phyloP scores from a whole-genome alignment of 805 yeast genomes.

The Ogataea degrootiae region DNA sequence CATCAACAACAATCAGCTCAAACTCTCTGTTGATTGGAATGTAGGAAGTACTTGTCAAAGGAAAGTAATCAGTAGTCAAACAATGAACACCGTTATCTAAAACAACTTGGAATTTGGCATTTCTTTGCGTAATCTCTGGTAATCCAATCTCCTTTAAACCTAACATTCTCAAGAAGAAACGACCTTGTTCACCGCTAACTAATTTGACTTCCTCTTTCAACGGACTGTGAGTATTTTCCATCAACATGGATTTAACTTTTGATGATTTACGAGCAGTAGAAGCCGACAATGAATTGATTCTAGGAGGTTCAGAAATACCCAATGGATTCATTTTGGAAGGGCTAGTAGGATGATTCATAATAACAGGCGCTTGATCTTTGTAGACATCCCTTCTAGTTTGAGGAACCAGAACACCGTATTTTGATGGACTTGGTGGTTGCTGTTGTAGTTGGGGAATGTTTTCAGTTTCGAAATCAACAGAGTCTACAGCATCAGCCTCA shows the following conservation, averaged over 20 bases:
- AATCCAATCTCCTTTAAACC: slow-evolving; percentile 42
- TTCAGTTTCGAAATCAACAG: not conserved
- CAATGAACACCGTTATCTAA: slow-evolving; percentile 82
- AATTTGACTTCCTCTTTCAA: slow-evolving; percentile 5
- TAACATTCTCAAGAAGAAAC: slow-evolving; percentile 47
- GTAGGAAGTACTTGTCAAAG: slow-evolving; percentile 23
- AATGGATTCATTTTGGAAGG: slow-evolving; percentile 1
- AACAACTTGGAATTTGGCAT: slow-evolving; percentile 47
- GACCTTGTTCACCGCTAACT: slow-evolving; percentile 38
- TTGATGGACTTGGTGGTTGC: slow-evolving; percentile 1
- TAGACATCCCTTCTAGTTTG: slow-evolving; percentile 10
- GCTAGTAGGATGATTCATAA: not conserved
- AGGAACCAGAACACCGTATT: slow-evolving; percentile 20
- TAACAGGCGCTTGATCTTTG: not conserved
- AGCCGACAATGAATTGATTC: slow-evolving; percentile 6
- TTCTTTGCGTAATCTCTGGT: slow-evolving; percentile 40
- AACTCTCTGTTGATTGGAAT: slow-evolving; percentile 65
- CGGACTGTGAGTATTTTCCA: not conserved
- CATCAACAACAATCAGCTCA: slow-evolving; percentile 61
- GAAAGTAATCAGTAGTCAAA: slow-evolving; percentile 50
- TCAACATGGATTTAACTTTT: not conserved
- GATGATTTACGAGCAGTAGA: not conserved
- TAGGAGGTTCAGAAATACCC: not conserved
- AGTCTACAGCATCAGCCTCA: not conserved
- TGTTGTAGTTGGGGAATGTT: not conserved